Evolutionary conservation across 1,139 yeast genomes (phyloP), one percentile per base, ranked within the genome.

Genomic region (Ogataea hybrid): DNA sequence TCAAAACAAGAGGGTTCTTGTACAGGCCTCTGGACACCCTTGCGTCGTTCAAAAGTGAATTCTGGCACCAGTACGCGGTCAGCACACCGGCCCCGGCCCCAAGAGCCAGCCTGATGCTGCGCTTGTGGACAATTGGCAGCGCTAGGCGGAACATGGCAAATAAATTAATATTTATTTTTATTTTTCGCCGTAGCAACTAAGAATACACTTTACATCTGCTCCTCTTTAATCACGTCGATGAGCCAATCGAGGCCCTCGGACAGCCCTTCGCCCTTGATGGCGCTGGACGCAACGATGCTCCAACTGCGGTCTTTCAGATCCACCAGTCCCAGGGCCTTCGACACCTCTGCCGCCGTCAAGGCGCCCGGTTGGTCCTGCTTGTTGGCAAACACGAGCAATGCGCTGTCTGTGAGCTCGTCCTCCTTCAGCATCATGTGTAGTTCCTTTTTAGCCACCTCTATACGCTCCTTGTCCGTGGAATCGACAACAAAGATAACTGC

Each of bases 291-390:
- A 49, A 90, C 96, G 51, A 92, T 92, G 57, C 96, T 87, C 98
- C 98, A 92, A 61, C 95, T 86, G 63, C 98, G 77, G 64, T 92
- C 98, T 65, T 90, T 90, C 61, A 92, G 73, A 45, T 87, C 95
- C 5, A 90, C 89, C 53, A 92, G 69, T 49, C 84, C 83, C 52
- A 92, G 73, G 12, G 95, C 90, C 54, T 86, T 88, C 2, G 95
- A 83, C 10, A 92, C 97, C 59, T 92, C 97, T 6, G 96, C 92
- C 0, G 97, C 97, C 18, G 89, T 79, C 70, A 90, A 70, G 1
- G 98, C 97, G 9, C 95, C 96, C 0, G 95, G 86, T 65, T 89
- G 96, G 69, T 92, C 98, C 67, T 92, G 98, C 59, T 92, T 92
- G 64, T 92, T 92, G 40, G 97, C 97, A 71, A 92, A 89, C 46